Evolutionary conservation across 1,284 basidiomycete genomes (phyloP).

Genomic region (Apiotrichum sp.): DNA sequence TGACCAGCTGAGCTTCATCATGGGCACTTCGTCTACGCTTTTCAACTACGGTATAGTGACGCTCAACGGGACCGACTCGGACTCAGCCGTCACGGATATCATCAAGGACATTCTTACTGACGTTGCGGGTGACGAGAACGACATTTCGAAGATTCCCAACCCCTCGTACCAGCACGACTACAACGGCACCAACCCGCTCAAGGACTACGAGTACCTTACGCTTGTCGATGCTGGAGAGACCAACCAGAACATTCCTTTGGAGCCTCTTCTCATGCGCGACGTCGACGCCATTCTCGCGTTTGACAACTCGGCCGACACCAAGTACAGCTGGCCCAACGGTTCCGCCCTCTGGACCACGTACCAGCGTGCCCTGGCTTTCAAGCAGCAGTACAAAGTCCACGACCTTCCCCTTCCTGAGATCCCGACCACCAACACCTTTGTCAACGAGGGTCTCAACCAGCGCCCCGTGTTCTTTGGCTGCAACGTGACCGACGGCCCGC

Average conservation of each 20-base stretch:
- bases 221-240: conserved; percentile 51
- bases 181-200: conserved; percentile 42
- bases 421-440: conserved; percentile 49
- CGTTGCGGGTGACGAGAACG: conserved; percentile 43
- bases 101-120: conserved; percentile 33
- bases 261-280: conserved; percentile 50
- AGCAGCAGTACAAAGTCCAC: conserved; percentile 24
- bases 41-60: conserved; percentile 33
- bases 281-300: conserved; percentile 53
- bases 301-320: conserved; percentile 53
- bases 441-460: conserved; percentile 52
- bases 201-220: conserved; percentile 38
- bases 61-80: conserved; percentile 33
- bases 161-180: conserved; percentile 30
- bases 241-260: conserved; percentile 51
- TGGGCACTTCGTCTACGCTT: conserved; percentile 48
- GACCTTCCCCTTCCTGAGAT: conserved; percentile 46
- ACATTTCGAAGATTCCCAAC: conserved; percentile 49
- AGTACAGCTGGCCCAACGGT: conserved; percentile 51
- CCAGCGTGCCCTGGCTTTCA: conserved; percentile 27
- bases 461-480: conserved; percentile 49
- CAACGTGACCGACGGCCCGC: conserved; percentile 46
- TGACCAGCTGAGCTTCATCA: conserved; percentile 46
- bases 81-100: conserved; percentile 31
- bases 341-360: conserved; percentile 45